These are phyloP conservation scores for Saturnispora ahearnii DNA, from an alignment of 805 yeast genomes.

Conservation along the genomic window DNA sequence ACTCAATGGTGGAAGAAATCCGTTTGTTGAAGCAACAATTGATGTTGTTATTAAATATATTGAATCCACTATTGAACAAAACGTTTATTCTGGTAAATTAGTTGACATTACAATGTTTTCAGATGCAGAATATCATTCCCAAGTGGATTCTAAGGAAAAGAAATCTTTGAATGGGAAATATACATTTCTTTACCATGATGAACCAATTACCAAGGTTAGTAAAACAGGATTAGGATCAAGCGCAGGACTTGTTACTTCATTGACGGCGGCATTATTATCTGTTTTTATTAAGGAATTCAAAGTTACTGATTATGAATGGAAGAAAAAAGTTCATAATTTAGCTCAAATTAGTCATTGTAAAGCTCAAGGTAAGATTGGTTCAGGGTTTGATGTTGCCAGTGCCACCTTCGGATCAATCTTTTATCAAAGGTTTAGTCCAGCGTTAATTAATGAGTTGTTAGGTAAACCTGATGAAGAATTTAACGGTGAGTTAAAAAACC, in stretches of 20 bases:
- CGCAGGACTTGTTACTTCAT: slow-evolving; percentile 82
- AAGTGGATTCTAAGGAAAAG: slow-evolving; percentile 34
- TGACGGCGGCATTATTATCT: slow-evolving; percentile 60
- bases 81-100: slow-evolving; percentile 25
- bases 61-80: neutral
- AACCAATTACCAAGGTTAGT: slow-evolving; percentile 60
- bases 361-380: slow-evolving; percentile 93
- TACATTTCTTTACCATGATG: slow-evolving; percentile 50
- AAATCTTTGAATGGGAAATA: slow-evolving; percentile 30
- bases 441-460: slow-evolving; percentile 29
- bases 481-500: slow-evolving; percentile 21
- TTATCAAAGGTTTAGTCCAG: slow-evolving; percentile 68
- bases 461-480: slow-evolving; percentile 3
- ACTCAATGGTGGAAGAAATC: slow-evolving; percentile 37
- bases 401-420: slow-evolving; percentile 87
- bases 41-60: slow-evolving; percentile 47
- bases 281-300: slow-evolving; percentile 31
- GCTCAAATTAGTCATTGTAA: slow-evolving; percentile 86
- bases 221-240: slow-evolving; percentile 96
- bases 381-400: slow-evolving; percentile 95
- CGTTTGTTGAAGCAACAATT: slow-evolving; percentile 64
- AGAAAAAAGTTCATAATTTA: slow-evolving; percentile 57
- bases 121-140: slow-evolving; percentile 86
- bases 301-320: slow-evolving; percentile 19
- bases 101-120: slow-evolving; percentile 56